Base-by-base conservation (phyloP, 257 asterid species). In the Galeopsis tetrahit region DNA sequence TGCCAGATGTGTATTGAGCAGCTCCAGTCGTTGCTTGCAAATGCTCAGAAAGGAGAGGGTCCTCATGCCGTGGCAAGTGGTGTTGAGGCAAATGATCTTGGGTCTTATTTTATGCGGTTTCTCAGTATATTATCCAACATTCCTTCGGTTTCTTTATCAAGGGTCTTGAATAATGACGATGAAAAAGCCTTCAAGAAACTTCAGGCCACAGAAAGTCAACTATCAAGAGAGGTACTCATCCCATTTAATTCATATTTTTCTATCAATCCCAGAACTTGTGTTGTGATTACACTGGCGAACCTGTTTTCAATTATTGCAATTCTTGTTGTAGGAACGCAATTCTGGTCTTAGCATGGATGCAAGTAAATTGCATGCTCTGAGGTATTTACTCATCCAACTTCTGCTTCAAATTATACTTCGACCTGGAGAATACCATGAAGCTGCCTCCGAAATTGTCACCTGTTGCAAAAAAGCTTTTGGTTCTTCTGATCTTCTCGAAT, bases 111-210 rank as follows among this genome's bases (percentile, higher is more conserved):
- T 81, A 90, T 86, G 92, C 87, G 85, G 69, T 87, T 92, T 78
- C 84, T 90, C 67, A 76, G 79, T 69, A 92, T 90, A 69, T 72
- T 92, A 70, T 76, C 83, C 83, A 92, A 80, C 81, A 95, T 95
- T 76, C 99, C 99, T 79, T 92, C 99, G 33, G 98, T 95, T 71
- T 87, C 99, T 61, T 82, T 95, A 44, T 92, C 90, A 60, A 86
- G 94, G 84, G 55, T 86, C 64, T 78, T 92, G 89, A 73, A 69
- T 42, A 68, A 55, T 53, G 99, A 92, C 67, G 99, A 95, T 81
- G 97, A 90, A 57, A 70, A 79, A 40, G 89, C 94, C 52, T 88
- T 92, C 81, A 87, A 87, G 73, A 74, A 86, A 74, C 69, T 95
- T 83, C 97, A 83, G 86, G 84, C 83, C 43, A 86, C 81, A 88